phyloP scores from a whole-genome alignment of 768 basidiomycete species.

The Leucosporidium scottii region DNA sequence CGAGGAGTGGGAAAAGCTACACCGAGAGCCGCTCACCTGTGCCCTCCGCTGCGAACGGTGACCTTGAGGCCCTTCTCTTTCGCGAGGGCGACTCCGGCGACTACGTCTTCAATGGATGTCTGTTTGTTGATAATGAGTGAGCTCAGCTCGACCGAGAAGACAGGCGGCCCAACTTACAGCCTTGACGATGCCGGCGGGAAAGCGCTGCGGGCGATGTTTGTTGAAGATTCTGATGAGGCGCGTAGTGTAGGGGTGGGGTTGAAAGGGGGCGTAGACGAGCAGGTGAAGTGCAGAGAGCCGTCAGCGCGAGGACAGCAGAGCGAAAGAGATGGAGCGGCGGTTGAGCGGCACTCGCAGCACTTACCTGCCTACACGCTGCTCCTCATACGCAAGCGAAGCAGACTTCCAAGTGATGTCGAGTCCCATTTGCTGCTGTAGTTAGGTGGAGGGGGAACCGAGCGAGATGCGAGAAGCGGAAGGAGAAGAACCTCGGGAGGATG shows the following conservation, averaged over 20 bases:
- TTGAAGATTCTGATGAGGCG: neutral
- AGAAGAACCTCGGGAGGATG: neutral
- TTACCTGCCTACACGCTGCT: neutral
- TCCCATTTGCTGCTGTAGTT: neutral
- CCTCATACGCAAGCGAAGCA: neutral
- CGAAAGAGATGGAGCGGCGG: no score
- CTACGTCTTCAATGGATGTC: neutral
- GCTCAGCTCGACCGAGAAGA: no score
- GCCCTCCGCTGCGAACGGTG: neutral
- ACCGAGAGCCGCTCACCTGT: neutral
- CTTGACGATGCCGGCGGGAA: neutral
- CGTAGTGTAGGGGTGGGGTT: no score
- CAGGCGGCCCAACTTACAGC: neutral
- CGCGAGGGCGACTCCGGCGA: neutral
- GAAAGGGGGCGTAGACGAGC: no score
- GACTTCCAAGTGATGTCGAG: neutral
- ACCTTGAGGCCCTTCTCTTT: neutral
- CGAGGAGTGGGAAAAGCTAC: no score
- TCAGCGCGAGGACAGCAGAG: no score
- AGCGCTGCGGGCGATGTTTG: neutral
- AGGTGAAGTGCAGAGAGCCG: no score
- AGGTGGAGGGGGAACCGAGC: neutral
- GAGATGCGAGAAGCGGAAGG: neutral
- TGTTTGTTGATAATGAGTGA: no score
- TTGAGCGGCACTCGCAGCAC: neutral